phyloP scores from a whole-genome alignment of 2,329 filamentous ascomycete species.

The Fusarium pseudoanthophilum region DNA sequence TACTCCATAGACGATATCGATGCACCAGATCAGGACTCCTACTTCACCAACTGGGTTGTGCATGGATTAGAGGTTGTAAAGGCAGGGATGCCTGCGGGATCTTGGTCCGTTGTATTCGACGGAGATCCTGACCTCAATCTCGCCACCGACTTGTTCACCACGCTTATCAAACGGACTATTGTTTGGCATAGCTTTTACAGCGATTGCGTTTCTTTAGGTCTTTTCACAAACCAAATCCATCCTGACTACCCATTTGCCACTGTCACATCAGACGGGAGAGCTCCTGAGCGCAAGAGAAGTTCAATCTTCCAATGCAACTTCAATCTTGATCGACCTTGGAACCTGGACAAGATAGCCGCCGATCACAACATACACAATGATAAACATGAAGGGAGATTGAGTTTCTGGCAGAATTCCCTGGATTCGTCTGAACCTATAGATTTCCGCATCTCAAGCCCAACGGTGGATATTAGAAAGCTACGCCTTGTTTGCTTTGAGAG shows the following conservation, averaged over 20 bases:
- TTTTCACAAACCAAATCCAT: not conserved
- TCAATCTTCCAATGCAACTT: slow-evolving; percentile 14
- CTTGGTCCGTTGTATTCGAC: slow-evolving; percentile 3
- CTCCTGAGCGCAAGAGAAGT: not conserved
- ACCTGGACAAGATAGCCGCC: not conserved
- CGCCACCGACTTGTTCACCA: not conserved
- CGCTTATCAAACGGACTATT: not conserved
- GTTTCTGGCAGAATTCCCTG: no score
- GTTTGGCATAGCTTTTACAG: not conserved
- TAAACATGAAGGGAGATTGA: not conserved
- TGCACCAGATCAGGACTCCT: no score
- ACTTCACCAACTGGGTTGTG: not conserved
- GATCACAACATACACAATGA: not conserved
- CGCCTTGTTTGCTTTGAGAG: not conserved
- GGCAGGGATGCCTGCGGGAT: not conserved
- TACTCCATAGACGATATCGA: no score
- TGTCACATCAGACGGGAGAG: accelerated
- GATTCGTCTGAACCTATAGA: not conserved
- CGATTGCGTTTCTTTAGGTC: not conserved
- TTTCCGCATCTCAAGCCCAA: not conserved
- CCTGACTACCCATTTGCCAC: not conserved
- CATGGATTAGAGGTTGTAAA: not conserved
- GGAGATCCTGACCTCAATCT: not conserved
- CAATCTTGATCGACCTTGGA: not conserved
- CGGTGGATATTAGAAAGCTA: not conserved